phyloP scores from a whole-genome alignment of 2,329 filamentous ascomycete species.

The Pseudocercospora cruenta region DNA sequence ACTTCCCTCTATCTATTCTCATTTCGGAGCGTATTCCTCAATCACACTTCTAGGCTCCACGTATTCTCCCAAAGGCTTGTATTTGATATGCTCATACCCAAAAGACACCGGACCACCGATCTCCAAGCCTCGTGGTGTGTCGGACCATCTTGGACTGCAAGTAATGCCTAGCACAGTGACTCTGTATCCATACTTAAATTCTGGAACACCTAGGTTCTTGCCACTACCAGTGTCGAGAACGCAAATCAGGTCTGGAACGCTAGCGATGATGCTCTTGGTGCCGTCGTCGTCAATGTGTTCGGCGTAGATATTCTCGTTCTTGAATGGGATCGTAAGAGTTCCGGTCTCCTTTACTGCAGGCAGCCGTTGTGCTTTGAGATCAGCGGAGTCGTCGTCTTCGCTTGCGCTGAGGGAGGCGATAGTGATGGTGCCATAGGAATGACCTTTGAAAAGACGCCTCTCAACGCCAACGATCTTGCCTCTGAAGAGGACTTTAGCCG shows the following conservation, averaged over 20 bases:
- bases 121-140: conserved; percentile 52
- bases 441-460: conserved; percentile 58
- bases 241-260: conserved; percentile 55
- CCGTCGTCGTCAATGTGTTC: conserved; percentile 41
- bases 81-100: conserved; percentile 51
- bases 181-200: conserved; percentile 58
- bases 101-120: conserved; percentile 57
- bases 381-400: conserved; percentile 42
- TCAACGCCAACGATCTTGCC: conserved; percentile 68
- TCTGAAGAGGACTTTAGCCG: conserved; percentile 62
- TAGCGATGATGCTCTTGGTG: conserved; percentile 49
- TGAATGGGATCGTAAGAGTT: conserved; percentile 68
- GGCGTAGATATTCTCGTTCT: conserved; percentile 74
- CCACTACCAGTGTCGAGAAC: conserved; percentile 55
- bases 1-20: not conserved
- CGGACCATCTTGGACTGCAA: conserved; percentile 59
- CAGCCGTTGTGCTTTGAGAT: conserved; percentile 24
- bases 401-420: conserved; percentile 41
- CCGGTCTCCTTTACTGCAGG: conserved; percentile 47
- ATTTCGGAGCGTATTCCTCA: conserved; percentile 46
- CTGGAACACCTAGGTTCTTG: conserved; percentile 56
- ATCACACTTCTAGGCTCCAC: conserved; percentile 59
- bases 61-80: conserved; percentile 56
- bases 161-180: conserved; percentile 60
- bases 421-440: conserved; percentile 63